phyloP scores from a whole-genome alignment of 2,329 filamentous ascomycete species.

The Didymella segeticola region DNA sequence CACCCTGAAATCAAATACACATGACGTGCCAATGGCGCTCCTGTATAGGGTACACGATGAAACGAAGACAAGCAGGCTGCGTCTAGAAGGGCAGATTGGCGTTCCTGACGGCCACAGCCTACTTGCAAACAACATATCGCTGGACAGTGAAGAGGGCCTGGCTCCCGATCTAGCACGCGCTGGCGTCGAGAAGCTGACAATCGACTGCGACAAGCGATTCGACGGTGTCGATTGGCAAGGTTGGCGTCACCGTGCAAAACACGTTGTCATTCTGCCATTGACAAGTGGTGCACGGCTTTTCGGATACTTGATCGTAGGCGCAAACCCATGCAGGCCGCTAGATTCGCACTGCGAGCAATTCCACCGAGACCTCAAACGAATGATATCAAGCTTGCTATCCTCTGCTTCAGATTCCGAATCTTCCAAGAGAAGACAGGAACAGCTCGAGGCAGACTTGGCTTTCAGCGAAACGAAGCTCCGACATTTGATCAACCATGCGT shows the following conservation, averaged over 20 bases:
- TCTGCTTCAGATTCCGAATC: conserved; percentile 31
- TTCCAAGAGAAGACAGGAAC: conserved; percentile 34
- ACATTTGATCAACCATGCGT: conserved; percentile 45
- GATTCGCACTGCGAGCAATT: conserved; percentile 44
- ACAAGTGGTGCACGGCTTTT: conserved; percentile 29
- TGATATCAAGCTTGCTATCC: conserved; percentile 40
- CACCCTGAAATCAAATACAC: conserved; percentile 34
- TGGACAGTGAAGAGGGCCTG: conserved; percentile 35
- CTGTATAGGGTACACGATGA: conserved; percentile 35
- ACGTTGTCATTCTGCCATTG: conserved; percentile 39
- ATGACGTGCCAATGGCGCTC: conserved; percentile 42
- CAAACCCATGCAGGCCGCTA: conserved; percentile 45
- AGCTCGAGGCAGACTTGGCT: conserved; percentile 44
- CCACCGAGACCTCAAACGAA: conserved; percentile 39
- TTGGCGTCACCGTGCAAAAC: conserved; percentile 33
- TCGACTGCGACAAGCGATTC: conserved; percentile 42
- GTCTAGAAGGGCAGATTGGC: conserved; percentile 37
- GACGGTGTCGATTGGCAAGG: conserved; percentile 37
- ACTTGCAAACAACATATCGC: conserved; percentile 28
- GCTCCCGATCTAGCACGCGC: conserved; percentile 40
- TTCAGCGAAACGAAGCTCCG: conserved; percentile 44
- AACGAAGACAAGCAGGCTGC: conserved; percentile 18
- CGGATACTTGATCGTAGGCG: conserved; percentile 43
- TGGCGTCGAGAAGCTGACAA: conserved; percentile 25
- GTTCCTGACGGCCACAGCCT: conserved; percentile 37